Conservation (phyloP, 306 rosid genomes). For the Rubus idaeus region DNA sequence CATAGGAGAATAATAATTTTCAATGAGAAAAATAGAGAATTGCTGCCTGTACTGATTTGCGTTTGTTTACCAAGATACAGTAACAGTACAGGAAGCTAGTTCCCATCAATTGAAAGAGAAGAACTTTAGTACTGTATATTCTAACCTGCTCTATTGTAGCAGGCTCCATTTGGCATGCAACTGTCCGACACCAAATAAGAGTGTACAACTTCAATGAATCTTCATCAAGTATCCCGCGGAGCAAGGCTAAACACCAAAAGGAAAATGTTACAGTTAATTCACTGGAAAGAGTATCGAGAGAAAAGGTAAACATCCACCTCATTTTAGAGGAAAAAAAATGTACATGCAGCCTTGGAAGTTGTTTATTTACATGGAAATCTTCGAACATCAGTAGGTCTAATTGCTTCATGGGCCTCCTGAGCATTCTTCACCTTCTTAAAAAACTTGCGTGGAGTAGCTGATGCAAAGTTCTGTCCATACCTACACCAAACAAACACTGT, state of each 20-base stretch:
- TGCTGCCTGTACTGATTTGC: conserved; percentile 8
- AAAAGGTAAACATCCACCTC: conserved; percentile 14
- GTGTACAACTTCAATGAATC: conserved; percentile 79
- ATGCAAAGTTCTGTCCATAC: conserved; percentile 71
- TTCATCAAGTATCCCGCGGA: conserved; percentile 67
- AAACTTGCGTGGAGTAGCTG: conserved; percentile 61
- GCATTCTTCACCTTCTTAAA: conserved; percentile 97
- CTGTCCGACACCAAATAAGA: conserved; percentile 85
- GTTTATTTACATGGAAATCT: conserved; percentile 70
- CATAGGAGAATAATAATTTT: background rate
- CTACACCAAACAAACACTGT: conserved; percentile 49
- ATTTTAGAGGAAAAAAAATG: conserved; percentile 8
- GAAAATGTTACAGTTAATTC: conserved; percentile 25
- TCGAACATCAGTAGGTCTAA: conserved; percentile 86
- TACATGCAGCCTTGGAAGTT: conserved; percentile 11
- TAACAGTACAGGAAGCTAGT: background rate
- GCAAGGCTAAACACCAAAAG: conserved; percentile 60
- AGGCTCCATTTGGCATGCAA: conserved; percentile 95
- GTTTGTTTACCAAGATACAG: background rate
- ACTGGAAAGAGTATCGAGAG: conserved; percentile 26
- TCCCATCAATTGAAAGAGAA: conserved; percentile 2
- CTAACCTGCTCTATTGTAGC: conserved; percentile 72
- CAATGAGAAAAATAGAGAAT: background rate
- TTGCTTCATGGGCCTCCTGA: conserved; percentile 99
- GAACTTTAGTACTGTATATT: background rate